phyloP scores from a whole-genome alignment of 169 alveolate species.

The Toxoplasma gondii region DNA sequence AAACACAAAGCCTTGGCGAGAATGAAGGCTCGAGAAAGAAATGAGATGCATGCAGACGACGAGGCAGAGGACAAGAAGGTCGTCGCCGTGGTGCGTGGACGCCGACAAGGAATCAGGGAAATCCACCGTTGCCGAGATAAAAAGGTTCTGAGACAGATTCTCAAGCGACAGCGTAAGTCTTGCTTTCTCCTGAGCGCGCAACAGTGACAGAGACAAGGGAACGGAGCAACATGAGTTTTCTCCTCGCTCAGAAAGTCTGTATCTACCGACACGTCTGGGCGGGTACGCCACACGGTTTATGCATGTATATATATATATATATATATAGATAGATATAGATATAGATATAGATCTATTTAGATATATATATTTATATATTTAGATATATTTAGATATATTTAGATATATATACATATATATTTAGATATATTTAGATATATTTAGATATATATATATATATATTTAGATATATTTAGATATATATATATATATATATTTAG shows the following conservation, averaged over 20 bases:
- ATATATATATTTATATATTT: too few species aligned
- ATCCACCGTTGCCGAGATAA: conserved; percentile 16
- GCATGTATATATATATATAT: neutral
- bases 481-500: too few species aligned
- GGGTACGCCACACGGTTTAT: neutral
- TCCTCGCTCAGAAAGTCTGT: neutral
- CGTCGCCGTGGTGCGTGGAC: neutral
- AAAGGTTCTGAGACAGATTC: neutral
- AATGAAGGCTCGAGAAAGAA: neutral
- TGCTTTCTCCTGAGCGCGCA: too few species aligned
- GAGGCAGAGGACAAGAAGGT: neutral
- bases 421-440: too few species aligned
- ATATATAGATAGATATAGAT: too few species aligned
- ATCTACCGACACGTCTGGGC: neutral
- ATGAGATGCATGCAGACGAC: neutral
- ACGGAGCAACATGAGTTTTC: too few species aligned
- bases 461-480: too few species aligned
- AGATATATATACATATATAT: too few species aligned
- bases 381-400: too few species aligned
- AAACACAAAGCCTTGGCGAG: neutral
- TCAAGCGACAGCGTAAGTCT: neutral
- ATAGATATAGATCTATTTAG: too few species aligned
- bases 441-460: too few species aligned
- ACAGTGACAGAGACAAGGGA: too few species aligned
- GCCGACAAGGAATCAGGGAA: neutral